Conservation (phyloP, 768 basidiomycete genomes). For the Leccinum disarticulatum region DNA sequence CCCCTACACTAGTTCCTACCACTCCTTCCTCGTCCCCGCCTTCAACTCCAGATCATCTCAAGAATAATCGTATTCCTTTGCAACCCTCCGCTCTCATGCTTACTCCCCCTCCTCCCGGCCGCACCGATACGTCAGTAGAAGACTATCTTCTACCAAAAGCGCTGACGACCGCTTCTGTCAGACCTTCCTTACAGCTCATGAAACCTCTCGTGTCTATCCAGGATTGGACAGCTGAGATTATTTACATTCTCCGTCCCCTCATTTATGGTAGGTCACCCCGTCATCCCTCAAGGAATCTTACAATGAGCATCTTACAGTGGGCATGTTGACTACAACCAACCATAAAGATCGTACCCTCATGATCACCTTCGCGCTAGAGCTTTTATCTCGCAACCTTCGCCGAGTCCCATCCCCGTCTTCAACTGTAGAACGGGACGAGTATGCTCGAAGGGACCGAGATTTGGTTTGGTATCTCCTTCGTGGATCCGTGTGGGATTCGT, state of each 20-base stretch:
- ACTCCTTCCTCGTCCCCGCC: constrained; percentile 56
- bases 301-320: constrained; percentile 15
- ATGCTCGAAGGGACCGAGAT: constrained; percentile 79
- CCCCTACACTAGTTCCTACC: constrained; percentile 61
- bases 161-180: constrained; percentile 69
- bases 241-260: constrained; percentile 74
- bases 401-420: constrained; percentile 62
- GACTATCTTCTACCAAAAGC: constrained; percentile 84
- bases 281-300: constrained; percentile 10
- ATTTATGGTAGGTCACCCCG: constrained; percentile 60
- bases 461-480: constrained; percentile 84
- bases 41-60: constrained; percentile 75
- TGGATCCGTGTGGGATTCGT: constrained; percentile 81
- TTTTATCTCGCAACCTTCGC: constrained; percentile 74
- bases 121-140: constrained; percentile 61
- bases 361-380: constrained; percentile 62
- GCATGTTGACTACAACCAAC: constrained; percentile 24
- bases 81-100: constrained; percentile 60
- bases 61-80: constrained; percentile 72
- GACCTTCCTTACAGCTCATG: constrained; percentile 66
- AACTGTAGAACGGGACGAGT: constrained; percentile 69
- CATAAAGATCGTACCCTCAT: constrained; percentile 58
- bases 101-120: constrained; percentile 48
- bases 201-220: constrained; percentile 57
- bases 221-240: constrained; percentile 72